Percentiles rank a stretch among this genome's conserved stretches.
phyloP scores from a whole-genome alignment of 208 protist species.

The Entamoeba moshkovskii region DNA sequence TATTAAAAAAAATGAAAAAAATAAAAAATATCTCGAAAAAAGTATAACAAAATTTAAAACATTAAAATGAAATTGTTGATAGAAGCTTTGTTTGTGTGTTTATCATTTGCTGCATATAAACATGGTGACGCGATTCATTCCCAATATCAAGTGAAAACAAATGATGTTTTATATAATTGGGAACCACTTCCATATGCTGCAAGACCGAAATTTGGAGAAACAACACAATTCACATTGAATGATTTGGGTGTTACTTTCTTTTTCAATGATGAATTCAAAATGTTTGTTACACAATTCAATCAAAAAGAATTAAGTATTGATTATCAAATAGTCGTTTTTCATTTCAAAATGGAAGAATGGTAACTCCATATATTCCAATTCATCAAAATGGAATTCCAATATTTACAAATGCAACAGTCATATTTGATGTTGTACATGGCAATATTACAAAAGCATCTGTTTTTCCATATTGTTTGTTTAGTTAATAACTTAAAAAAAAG shows the following conservation, averaged over 20 bases:
- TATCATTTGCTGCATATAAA: neutral
- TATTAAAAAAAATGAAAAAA: too few species aligned
- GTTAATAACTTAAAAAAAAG: neutral
- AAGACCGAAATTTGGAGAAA: neutral
- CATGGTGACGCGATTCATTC: neutral
- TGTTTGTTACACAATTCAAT: neutral
- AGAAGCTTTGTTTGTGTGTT: neutral
- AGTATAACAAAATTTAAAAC: too few species aligned
- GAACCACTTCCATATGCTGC: neutral
- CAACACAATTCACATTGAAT: neutral
- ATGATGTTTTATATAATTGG: neutral
- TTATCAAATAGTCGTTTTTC: neutral
- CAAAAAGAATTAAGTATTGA: too few species aligned
- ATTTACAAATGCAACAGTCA: neutral
- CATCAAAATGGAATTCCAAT: neutral
- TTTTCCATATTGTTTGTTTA: neutral
- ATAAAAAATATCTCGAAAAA: too few species aligned
- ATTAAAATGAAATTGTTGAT: neutral
- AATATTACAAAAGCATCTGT: neutral
- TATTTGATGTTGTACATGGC: neutral
- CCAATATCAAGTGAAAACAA: neutral
- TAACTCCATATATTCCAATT: neutral
- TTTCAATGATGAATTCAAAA: neutral
- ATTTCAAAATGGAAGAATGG: neutral
- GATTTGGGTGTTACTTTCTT: neutral